Evolutionary conservation across 352 stramenopile species (phyloP).

Genomic region (Globisporangium spiculum): DNA sequence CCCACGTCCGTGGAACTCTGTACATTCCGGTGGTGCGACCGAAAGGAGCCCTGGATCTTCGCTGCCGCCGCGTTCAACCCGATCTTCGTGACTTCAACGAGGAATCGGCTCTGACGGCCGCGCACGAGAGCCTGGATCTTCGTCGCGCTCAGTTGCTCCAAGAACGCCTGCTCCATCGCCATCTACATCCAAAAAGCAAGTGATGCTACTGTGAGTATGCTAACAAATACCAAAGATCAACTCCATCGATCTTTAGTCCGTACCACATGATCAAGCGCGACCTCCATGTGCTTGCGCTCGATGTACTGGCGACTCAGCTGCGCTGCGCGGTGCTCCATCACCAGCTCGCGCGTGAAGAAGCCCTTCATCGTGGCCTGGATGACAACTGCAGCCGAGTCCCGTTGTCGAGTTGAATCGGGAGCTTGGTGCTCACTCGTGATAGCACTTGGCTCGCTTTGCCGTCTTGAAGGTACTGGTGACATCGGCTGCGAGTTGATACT

Average conservation of each 20-base stretch:
- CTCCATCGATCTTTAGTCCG: background rate
- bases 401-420: background rate
- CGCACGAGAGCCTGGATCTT: constrained; percentile 70
- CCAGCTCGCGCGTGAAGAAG: constrained; percentile 20
- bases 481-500: background rate
- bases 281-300: constrained; percentile 45
- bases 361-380: constrained; percentile 43
- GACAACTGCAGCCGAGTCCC: constrained; percentile 24
- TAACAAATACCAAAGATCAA: background rate
- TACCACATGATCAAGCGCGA: constrained; percentile 50
- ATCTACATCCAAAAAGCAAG: constrained; percentile 20
- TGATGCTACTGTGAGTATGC: background rate
- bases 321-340: constrained; percentile 27
- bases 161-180: constrained; percentile 36
- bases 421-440: background rate
- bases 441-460: background rate
- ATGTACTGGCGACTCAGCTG: constrained; percentile 62
- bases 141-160: constrained; percentile 42
- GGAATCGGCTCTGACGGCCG: constrained; percentile 48
- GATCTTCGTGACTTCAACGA: constrained; percentile 43
- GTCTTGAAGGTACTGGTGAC: background rate
- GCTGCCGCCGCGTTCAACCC: constrained; percentile 39
- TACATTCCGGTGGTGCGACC: constrained; percentile 18
- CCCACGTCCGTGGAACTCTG: constrained; percentile 21
- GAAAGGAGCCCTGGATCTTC: constrained; percentile 50